These are phyloP conservation scores for Nothophytophthora sp. DNA, from an alignment of 352 stramenopile genomes.

Conservation along the genomic window DNA sequence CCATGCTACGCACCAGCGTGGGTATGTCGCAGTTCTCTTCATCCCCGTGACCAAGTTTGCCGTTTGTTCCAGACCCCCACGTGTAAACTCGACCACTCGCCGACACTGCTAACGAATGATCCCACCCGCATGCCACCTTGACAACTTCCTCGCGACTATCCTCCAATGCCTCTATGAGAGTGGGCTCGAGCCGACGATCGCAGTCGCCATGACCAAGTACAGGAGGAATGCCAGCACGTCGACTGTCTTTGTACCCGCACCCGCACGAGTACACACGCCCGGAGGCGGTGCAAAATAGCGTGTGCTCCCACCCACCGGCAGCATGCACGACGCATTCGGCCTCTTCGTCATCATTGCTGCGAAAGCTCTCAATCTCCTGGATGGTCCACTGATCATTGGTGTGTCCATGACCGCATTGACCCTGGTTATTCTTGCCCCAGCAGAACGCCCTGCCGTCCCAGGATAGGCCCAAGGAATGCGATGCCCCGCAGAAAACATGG, in stretches of 20 bases:
- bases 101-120: conserved; percentile 80
- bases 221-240: conserved; percentile 75
- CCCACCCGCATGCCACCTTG: conserved; percentile 76
- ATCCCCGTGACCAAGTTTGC: conserved; percentile 81
- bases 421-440: conserved; percentile 90
- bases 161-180: conserved; percentile 48
- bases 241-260: conserved; percentile 86
- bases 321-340: conserved; percentile 50
- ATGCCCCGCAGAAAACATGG: conserved; percentile 72
- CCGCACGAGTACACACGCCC: conserved; percentile 76
- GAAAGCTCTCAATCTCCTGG: conserved; percentile 59
- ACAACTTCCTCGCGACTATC: conserved; percentile 62
- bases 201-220: conserved; percentile 77
- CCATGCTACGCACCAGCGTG: conserved; percentile 47
- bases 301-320: conserved; percentile 83
- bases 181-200: conserved; percentile 62
- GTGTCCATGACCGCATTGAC: conserved; percentile 79
- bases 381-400: conserved; percentile 70
- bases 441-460: conserved; percentile 51
- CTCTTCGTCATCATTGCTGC: conserved; percentile 41
- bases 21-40: conserved; percentile 79
- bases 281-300: conserved; percentile 64
- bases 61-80: conserved; percentile 81
- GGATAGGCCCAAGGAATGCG: conserved; percentile 71
- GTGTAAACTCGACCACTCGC: conserved; percentile 60